A percentile compares a stretch with the other conserved stretches of the same genome.
These are phyloP conservation scores for Inonotus hispidus DNA, from an alignment of 1,284 basidiomycete species.

Conservation along the genomic window DNA sequence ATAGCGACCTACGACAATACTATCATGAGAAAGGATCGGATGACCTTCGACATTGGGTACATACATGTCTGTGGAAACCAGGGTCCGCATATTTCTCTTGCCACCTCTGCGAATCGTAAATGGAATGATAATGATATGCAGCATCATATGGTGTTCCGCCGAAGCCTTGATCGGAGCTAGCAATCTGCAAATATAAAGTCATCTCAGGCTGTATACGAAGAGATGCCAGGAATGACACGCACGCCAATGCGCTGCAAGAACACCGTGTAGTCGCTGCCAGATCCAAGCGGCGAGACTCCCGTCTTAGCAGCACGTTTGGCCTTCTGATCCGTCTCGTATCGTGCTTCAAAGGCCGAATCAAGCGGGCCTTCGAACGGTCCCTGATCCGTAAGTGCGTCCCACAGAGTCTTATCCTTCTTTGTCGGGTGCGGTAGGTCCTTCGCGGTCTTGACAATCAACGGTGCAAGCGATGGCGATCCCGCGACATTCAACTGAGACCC, in stretches of 20 bases:
- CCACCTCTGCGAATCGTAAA: slow-evolving; percentile 77
- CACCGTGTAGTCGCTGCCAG: slow-evolving; percentile 77
- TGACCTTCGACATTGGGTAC: slow-evolving; percentile 15
- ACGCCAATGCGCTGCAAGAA: slow-evolving; percentile 63
- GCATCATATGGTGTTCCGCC: slow-evolving; percentile 43
- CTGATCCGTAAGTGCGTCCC: slow-evolving; percentile 57
- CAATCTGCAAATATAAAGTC: slow-evolving; percentile 24
- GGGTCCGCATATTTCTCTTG: slow-evolving; percentile 74
- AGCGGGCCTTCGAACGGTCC: slow-evolving; percentile 43
- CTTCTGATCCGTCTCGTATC: slow-evolving; percentile 25
- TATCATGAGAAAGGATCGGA: neutral
- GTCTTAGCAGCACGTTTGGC: slow-evolving; percentile 20
- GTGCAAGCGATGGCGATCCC: slow-evolving; percentile 75
- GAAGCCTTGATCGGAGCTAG: slow-evolving; percentile 35
- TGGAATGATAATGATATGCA: slow-evolving; percentile 77
- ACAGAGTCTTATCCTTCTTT: slow-evolving; percentile 44
- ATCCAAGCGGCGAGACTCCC: slow-evolving; percentile 41
- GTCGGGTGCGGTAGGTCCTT: slow-evolving; percentile 63
- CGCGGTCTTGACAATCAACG: slow-evolving; percentile 65
- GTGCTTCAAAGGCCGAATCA: slow-evolving; percentile 28
- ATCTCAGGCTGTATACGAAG: slow-evolving; percentile 34
- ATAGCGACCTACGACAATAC: slow-evolving; percentile 44
- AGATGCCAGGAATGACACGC: slow-evolving; percentile 34
- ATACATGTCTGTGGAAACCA: slow-evolving; percentile 67
- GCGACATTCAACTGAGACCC: slow-evolving; percentile 57